Conservation (phyloP, 2,329 filamentous ascomycete species). For the Arthrobotrys conoides region DNA sequence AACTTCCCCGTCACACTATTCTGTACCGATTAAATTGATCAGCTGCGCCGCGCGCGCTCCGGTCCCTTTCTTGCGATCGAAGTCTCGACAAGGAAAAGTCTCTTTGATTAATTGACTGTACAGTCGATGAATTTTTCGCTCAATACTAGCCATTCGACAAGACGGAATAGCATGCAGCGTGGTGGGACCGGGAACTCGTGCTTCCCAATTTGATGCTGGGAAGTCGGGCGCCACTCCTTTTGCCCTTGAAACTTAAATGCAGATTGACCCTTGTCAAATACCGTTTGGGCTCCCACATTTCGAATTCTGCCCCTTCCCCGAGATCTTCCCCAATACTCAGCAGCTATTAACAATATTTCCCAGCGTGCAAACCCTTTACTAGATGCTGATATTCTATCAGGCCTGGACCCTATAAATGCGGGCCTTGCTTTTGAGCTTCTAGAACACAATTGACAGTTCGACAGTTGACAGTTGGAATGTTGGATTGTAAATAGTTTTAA, state of each 20-base stretch:
- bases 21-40: not conserved
- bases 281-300: constrained; percentile 27
- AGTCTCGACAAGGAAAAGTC: not conserved
- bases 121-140: not conserved
- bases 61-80: no score
- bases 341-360: not conserved
- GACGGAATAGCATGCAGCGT: not conserved
- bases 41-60: not conserved
- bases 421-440: constrained; percentile 28
- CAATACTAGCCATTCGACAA: not conserved
- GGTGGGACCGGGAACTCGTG: not conserved
- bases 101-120: not conserved
- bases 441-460: not conserved
- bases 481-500: not conserved
- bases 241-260: constrained; percentile 34
- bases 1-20: not conserved
- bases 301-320: constrained; percentile 1
- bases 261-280: constrained; percentile 33
- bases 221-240: constrained; percentile 16
- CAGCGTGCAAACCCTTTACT: not conserved
- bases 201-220: constrained; percentile 9
- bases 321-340: not conserved
- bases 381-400: constrained; percentile 36
- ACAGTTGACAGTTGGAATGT: constrained; percentile 20
- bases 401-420: constrained; percentile 34